These are phyloP conservation scores for Solanum dulcamara DNA, from an alignment of 257 asterid genomes.

Conservation along the genomic window DNA sequence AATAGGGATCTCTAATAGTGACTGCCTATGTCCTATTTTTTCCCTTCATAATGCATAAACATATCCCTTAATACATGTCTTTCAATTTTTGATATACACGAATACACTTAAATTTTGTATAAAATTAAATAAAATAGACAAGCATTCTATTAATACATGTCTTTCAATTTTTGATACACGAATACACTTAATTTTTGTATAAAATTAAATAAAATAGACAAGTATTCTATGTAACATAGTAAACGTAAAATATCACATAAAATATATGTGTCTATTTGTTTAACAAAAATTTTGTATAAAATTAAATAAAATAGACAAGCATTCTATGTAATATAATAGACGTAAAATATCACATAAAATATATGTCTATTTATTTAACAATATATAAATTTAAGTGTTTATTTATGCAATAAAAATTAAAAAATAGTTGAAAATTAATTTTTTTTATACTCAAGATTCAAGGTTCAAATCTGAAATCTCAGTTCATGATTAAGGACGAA, in stretches of 20 bases:
- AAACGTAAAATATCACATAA: too few relatives aligned
- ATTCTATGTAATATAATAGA: not conserved
- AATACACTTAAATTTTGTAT: not conserved
- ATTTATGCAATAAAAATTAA: too few relatives aligned
- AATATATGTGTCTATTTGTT: too few relatives aligned
- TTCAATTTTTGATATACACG: not conserved
- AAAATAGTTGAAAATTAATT: too few relatives aligned
- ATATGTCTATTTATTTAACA: not conserved
- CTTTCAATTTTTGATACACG: not conserved
- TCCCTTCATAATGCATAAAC: not conserved
- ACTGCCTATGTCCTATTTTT: not conserved
- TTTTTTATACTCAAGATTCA: not conserved
- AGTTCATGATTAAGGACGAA: rapidly evolving
- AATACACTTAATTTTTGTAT: not conserved
- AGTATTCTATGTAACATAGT: too few relatives aligned
- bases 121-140: not conserved
- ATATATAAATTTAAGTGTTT: not conserved
- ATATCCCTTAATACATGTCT: too few relatives aligned
- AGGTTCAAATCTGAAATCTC: not conserved
- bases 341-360: not conserved
- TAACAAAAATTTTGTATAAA: too few relatives aligned
- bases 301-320: too few relatives aligned
- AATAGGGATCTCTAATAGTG: not conserved
- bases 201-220: not conserved
- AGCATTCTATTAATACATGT: too few relatives aligned